Base-by-base conservation (phyloP, 106 monocot genomes). In the Allium cepa region DNA sequence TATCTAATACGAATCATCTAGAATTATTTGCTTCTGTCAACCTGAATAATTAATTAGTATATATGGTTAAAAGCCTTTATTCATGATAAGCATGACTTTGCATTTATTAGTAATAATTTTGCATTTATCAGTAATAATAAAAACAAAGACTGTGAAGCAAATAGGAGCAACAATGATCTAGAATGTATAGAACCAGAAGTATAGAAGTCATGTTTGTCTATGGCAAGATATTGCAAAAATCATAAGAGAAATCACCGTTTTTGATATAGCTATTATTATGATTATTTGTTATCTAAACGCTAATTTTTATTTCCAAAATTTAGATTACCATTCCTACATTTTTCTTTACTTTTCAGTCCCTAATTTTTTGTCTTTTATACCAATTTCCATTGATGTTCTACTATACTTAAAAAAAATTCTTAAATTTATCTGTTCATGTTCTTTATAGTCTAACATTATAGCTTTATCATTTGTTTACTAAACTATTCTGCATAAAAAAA, bases 131-230 rank as follows among this genome's bases (percentile, higher is more conserved):
- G 95, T 96, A 68, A 91, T 88, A 53, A 71, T 83, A 73, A 83
- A 96, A 53, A 91, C 95, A 69, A 96, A 96, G 74, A 91, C 73
- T 64, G 85, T 69, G 85, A 96, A 96, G 47, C 77, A 71, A 22
- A 82, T 8, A 49, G 91, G 79, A 7, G 88, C 86, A 26, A 46
- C 66, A 69, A 96, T 62, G 67, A 88, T 60, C 73, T 88, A 49
- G 76, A 96, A 91, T 82, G 88, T 85, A 63, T 51, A 63, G 77
- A 88, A 78, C 66, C 91, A 79, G 82, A 88, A 96, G 78, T 78
- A 55, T 88, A 76, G 26, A 96, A 85, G 81, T 59, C n/a, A n/a
- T n/a, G n/a, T n/a, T 13, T 76, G 71, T 62, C 85, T 77, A 77
- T 83, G 88, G 69, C n/a, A n/a, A 88, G 91, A 45, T 88, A 58